Conservation (phyloP, 2,329 filamentous ascomycete species). For the Trichoderma atroviride region DNA sequence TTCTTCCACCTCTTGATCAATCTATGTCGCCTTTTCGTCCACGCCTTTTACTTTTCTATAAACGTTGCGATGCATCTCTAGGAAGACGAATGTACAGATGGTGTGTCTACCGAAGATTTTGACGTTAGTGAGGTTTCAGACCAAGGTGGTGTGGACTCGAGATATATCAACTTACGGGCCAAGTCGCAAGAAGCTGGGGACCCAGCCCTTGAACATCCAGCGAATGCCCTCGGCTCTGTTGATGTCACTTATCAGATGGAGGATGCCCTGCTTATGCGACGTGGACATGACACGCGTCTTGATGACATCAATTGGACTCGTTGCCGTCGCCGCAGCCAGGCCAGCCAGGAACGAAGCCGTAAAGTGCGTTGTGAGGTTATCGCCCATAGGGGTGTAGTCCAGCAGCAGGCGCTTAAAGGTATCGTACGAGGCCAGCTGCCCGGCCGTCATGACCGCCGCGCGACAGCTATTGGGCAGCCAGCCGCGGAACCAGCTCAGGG, state of each 20-base stretch:
- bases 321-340: slow-evolving; percentile 81
- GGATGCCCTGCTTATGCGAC: slow-evolving; percentile 52
- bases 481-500: slow-evolving; percentile 76
- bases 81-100: slow-evolving; percentile 81
- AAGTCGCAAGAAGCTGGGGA: slow-evolving; percentile 70
- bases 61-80: slow-evolving; percentile 82
- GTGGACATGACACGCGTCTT: slow-evolving; percentile 87
- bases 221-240: slow-evolving; percentile 69
- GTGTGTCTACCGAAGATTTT: slow-evolving; percentile 62
- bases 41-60: slow-evolving; percentile 61
- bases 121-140: background rate
- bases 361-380: slow-evolving; percentile 78
- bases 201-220: slow-evolving; percentile 92
- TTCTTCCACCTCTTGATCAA: background rate
- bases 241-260: slow-evolving; percentile 65
- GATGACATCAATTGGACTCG: slow-evolving; percentile 84
- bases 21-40: slow-evolving; percentile 32
- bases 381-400: slow-evolving; percentile 64
- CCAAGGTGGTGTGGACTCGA: too few relatives aligned
- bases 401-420: slow-evolving; percentile 74
- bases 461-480: slow-evolving; percentile 81
- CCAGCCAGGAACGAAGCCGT: slow-evolving; percentile 76
- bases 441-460: slow-evolving; percentile 85
- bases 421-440: slow-evolving; percentile 83
- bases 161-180: slow-evolving; percentile 56